Conservation (phyloP, 2,329 filamentous ascomycete genomes). For the Venturia effusa region DNA sequence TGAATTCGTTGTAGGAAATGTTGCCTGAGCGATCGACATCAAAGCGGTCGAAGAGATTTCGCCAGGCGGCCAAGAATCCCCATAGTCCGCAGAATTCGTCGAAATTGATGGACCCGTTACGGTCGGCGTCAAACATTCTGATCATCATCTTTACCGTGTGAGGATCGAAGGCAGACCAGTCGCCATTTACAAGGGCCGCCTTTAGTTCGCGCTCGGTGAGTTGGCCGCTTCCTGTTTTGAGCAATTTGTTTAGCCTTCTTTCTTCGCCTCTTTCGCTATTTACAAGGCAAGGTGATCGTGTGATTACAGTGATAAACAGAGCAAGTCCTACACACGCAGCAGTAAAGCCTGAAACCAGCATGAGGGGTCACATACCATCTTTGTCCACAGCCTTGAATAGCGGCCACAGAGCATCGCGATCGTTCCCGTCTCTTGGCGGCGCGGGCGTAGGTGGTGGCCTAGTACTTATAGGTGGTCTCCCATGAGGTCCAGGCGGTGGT, state of each 20-base stretch:
- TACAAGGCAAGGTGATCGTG: background rate
- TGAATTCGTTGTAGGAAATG: constrained; percentile 79
- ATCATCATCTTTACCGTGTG: constrained; percentile 99
- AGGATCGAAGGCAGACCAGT: constrained; percentile 87
- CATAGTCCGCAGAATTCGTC: constrained; percentile 94
- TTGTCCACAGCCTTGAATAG: constrained; percentile 89
- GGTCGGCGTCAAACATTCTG: constrained; percentile 94
- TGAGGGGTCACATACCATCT: constrained; percentile 42
- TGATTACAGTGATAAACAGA: background rate
- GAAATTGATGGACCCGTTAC: constrained; percentile 80
- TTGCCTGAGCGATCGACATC: constrained; percentile 78
- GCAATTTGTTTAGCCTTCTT: background rate
- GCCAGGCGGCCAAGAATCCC: constrained; percentile 92
- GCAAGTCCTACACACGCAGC: background rate
- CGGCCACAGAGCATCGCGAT: constrained; percentile 63
- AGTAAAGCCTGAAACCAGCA: background rate
- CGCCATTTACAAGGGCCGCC: constrained; percentile 86
- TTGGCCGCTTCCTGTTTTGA: constrained; percentile 55
- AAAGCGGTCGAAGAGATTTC: constrained; percentile 88
- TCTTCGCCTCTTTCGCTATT: background rate
- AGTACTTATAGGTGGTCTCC: constrained; percentile 45
- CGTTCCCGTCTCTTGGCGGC: constrained; percentile 46
- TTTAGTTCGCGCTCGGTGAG: constrained; percentile 80
- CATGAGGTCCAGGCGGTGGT: constrained; percentile 52
- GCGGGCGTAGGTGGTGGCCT: constrained; percentile 38